Percentiles rank a stretch among this genome's conserved stretches.
phyloP scores from a whole-genome alignment of 2,329 filamentous ascomycete species.

The Graphilbum fragrans region DNA sequence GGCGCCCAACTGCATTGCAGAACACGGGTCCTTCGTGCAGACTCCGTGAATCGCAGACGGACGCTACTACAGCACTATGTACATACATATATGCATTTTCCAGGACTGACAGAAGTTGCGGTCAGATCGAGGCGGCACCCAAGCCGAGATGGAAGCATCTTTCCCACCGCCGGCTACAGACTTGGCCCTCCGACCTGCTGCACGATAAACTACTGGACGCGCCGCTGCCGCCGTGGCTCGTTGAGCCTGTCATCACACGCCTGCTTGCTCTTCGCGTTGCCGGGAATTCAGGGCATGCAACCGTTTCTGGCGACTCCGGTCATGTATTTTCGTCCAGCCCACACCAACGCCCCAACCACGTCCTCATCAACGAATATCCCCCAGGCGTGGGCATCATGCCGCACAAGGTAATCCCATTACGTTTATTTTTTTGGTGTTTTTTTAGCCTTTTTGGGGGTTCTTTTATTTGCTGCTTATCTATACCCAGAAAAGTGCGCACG shows the following conservation, averaged over 20 bases:
- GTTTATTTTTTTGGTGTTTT: conserved; percentile 16
- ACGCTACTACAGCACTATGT: too few relatives aligned
- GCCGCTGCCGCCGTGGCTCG: conserved; percentile 64
- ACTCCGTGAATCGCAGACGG: too few relatives aligned
- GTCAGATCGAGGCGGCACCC: conserved; percentile 47
- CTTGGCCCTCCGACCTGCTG: conserved; percentile 75
- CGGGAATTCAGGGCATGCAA: neutral
- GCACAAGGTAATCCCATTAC: conserved; percentile 47
- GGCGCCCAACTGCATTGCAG: neutral
- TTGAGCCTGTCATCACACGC: conserved; percentile 54
- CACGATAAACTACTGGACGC: conserved; percentile 64
- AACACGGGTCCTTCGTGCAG: too few relatives aligned
- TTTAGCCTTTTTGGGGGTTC: too few relatives aligned
- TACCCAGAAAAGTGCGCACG: too few relatives aligned
- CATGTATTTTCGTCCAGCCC: conserved; percentile 50
- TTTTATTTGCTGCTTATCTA: neutral
- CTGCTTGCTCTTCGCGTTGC: conserved; percentile 29
- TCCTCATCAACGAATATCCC: conserved; percentile 84
- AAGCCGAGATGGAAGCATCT: conserved; percentile 77
- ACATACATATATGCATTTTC: too few relatives aligned
- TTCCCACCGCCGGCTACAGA: conserved; percentile 80
- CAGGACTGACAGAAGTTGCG: too few relatives aligned
- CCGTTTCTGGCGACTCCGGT: neutral
- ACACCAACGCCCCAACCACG: conserved; percentile 73
- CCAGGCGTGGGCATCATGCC: conserved; percentile 92